A percentile compares a stretch with the other conserved stretches of the same genome.
Conservation (phyloP, 495 filamentous ascomycete species). For the Opeltia flavorubescens region DNA sequence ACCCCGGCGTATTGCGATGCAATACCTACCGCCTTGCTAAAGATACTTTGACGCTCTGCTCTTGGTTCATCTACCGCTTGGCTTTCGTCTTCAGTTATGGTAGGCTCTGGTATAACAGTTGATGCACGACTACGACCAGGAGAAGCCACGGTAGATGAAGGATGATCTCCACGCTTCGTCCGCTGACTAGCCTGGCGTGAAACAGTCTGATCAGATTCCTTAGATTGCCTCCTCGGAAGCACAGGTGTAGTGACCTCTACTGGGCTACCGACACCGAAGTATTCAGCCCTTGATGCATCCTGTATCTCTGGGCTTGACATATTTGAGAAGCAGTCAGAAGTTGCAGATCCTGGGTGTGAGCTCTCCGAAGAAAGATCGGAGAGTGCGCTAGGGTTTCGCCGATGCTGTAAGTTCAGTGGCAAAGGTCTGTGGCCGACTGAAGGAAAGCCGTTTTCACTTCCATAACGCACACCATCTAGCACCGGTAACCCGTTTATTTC, state of each 20-base stretch:
- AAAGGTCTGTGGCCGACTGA: background rate
- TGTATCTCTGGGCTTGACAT: constrained; percentile 19
- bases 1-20: background rate
- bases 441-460: background rate
- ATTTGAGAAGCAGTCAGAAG: constrained; percentile 16
- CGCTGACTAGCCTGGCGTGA: constrained; percentile 5
- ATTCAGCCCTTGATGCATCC: constrained; percentile 15
- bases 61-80: background rate
- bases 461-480: background rate
- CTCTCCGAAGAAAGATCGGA: constrained; percentile 8
- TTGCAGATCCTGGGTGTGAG: constrained; percentile 12
- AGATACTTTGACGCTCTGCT: background rate
- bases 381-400: constrained; percentile 3
- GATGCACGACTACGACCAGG: constrained; percentile 4
- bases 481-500: too few species aligned
- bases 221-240: background rate
- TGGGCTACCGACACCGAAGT: constrained; percentile 7
- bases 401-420: background rate
- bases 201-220: background rate
- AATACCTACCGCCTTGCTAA: background rate
- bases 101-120: constrained; percentile 3
- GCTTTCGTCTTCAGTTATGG: background rate
- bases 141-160: too few species aligned
- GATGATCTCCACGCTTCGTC: constrained; percentile 3
- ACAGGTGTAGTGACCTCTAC: constrained; percentile 4